Evolutionary conservation across 345 rosid species (phyloP), one percentile per base, ranked within the genome.

Genomic region (Gossypium australe): DNA sequence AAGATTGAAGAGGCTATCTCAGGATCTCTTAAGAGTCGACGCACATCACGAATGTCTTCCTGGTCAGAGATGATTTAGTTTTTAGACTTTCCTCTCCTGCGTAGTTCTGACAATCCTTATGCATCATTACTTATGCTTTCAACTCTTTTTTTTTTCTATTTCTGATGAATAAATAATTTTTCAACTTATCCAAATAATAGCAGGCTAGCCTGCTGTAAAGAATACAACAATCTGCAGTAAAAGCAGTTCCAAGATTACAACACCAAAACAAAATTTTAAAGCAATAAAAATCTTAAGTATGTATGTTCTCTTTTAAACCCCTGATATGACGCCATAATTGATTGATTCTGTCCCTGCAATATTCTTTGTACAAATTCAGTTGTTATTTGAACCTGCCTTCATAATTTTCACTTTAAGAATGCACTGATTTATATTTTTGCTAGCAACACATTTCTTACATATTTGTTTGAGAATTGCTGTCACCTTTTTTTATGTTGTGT

Each of bases 1-100:
- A 94, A 89, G 85, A 86, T 89, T 82, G 94, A 92, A 83, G 98
- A 94, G 78, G 88, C 92, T 67, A 86, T 92, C 81, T 77, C 87
- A 66, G 89, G 89, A 83, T 78, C 79, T 78, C 77, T 83, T 70
- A 87, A 85, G 78, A 87, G 84, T 78, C 86, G 86, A 11, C 86
- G 82, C 78, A 80, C 94, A 67, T 84, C 89, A 6, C 85, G 82
- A 80, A 77, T 77, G 62, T 52, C 84, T 58, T 81, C 87, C 52
- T 68, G 86, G 97, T 91, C 44, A 79, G 92, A 84, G 55, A 44
- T 52, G 29, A 29, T 71, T 75, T 34, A 27, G 60, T 48, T 49
- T 60, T 57, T 29, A 34, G 47, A 22, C 4, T 49, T 68, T 24
- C 73, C 48, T 66, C 73, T 49, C 51, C 48, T 66, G 49, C 3